Evolutionary conservation across 164 flowering plant genomes (phyloP), one percentile per base, ranked within the genome.

Genomic region (Dillenia turbinata): DNA sequence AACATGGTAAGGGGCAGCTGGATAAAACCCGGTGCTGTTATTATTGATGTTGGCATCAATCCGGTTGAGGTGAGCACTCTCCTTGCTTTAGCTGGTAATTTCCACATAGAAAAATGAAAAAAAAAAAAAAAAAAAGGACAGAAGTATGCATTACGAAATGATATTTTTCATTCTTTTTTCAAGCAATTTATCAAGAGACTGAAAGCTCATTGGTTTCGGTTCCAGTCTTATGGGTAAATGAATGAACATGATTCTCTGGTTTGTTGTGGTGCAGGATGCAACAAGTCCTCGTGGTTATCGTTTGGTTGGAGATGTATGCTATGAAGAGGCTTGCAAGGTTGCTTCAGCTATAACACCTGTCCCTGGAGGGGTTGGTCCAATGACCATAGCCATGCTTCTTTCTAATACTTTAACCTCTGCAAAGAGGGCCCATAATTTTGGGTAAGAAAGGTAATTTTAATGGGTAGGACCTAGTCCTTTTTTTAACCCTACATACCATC

Each of bases 361-460:
- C 64, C 97, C 98, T 12, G 97, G 98, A 1, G 98, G 98, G 54
- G 96, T 93, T 46, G 97, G 98, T 59, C 98, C 98, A 14, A 90
- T 93, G 98, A 93, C 97, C 2, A 87, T 94, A 59, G 97, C 98
- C 11, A 91, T 94, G 97, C 97, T 94, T 70, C 89, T 94, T 12
- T 84, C 87, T 9, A 94, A 94, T 70, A 94, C 98, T 0, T 88
- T 94, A 45, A 61, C 50, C 50, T 81, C 96, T 12, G 93, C 97
- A 17, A 89, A 85, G 77, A 76, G 93, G 69, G 44, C 60, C 4
- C 75, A 80, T 77, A 81, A 81, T 65, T 80, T 90, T 61, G 53
- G 71, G 69, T 90, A 61, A 85, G 26, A 33, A 5, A 33, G 7
- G 40, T 33, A 33, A 5, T 33, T 33, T 33, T 6, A 33, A 33